Evolutionary conservation across 1,139 yeast genomes (phyloP), one percentile per base, ranked within the genome.

Genomic region (Candida mesenterica): DNA sequence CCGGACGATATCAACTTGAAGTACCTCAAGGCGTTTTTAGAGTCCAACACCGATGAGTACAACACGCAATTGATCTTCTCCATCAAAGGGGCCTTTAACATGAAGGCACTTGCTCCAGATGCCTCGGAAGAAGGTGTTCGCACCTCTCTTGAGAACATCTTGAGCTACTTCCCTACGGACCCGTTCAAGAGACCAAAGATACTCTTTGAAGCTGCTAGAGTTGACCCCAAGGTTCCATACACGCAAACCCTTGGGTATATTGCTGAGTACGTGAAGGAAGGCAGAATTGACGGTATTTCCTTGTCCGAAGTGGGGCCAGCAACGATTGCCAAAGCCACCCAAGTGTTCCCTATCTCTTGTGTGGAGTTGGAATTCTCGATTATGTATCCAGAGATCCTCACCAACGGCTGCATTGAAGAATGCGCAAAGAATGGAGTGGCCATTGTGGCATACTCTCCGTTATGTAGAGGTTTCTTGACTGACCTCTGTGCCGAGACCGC

Each of bases 321-420:
- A 1, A 72, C 88, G 6, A 74, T 88, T 40, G 57, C 61, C 16
- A 72, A 73, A 42, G 89, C 92, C 2, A 60, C 69, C 15, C 62
- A 64, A 18, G 30, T 44, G 4, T 59, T 58, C 23, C 81, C 82
- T 24, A 70, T 87, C 40, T 69, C 77, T 2, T 77, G 77, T 47
- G 86, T 82, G 35, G 96, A 88, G 59, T 69, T 83, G 33, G 96
- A 88, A 59, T 69, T 80, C 40, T 84, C 95, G 2, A 51, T 87
- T 44, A 75, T 81, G 59, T 61, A 79, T n/a, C 72, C 74, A 32
- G 85, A 82, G 28, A 72, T 81, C 23, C 52, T 78, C 27, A 43
- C 59, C 7, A 77, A 82, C 49, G 95, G 90, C 1, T 71, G 82
- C 15, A 72, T 81, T 42, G 71, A 68, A 12, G 81, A 79, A 40